Percentiles rank a stretch among this genome's conserved stretches.
Conservation (phyloP, 148 eudicot genomes). For the Amaranthus cruentus region DNA sequence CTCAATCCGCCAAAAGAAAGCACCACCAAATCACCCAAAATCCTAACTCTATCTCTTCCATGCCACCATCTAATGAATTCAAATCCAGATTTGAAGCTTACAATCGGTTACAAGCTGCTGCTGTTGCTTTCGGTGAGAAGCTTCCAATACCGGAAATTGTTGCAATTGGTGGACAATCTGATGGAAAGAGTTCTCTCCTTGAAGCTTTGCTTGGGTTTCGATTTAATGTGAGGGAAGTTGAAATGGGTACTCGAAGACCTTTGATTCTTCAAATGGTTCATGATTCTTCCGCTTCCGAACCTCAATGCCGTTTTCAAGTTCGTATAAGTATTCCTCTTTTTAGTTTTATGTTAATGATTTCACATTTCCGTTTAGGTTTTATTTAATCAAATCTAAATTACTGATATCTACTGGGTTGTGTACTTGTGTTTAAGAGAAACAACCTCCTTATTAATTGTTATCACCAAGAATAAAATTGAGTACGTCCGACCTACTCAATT, state of each 20-base stretch:
- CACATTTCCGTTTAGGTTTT: neutral
- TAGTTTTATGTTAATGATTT: neutral
- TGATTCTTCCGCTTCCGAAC: constrained; percentile 75
- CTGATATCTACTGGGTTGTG: neutral
- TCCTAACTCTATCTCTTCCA: constrained; percentile 27
- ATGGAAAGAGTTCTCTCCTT: constrained; percentile 95
- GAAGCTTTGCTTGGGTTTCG: constrained; percentile 98
- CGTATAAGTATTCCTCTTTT: too few species aligned
- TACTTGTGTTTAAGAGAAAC: too few species aligned
- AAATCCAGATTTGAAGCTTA: constrained; percentile 79
- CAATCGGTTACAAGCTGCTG: constrained; percentile 89
- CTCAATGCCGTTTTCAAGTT: constrained; percentile 92
- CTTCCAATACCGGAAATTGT: constrained; percentile 97
- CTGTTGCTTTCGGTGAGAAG: constrained; percentile 93
- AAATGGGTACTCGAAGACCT: constrained; percentile 95
- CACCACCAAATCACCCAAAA: constrained; percentile 36
- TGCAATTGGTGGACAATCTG: constrained; percentile 95
- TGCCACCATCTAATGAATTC: constrained; percentile 35
- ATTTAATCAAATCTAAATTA: neutral
- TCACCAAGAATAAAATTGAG: too few species aligned
- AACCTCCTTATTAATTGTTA: too few species aligned
- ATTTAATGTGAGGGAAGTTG: constrained; percentile 89
- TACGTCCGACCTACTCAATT: too few species aligned
- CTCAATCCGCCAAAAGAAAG: constrained; percentile 39
- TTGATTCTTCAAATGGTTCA: constrained; percentile 94